Evolutionary conservation across 202 grass and related monocot genomes (phyloP).

Genomic region (Schoenoplectus tabernaemontani): DNA sequence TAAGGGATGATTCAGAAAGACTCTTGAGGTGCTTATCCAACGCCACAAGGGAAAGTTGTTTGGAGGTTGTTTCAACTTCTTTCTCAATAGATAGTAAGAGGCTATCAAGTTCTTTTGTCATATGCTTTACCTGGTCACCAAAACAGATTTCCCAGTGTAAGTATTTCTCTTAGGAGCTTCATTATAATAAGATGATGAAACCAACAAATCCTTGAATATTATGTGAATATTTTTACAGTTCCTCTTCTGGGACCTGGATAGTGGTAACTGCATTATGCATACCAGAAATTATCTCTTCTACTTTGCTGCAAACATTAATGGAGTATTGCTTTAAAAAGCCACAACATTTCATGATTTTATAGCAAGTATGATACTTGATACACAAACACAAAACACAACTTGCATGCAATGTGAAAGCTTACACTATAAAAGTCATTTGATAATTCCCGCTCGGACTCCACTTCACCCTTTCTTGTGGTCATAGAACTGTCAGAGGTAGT

Average conservation of each 20-base stretch:
- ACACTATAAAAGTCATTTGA: constrained; percentile 79
- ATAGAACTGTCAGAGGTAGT: constrained; percentile 26
- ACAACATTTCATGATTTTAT: constrained; percentile 4
- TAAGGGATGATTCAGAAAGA: constrained; percentile 44
- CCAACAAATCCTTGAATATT: neutral
- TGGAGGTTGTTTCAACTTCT: constrained; percentile 68
- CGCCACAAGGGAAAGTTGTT: constrained; percentile 48
- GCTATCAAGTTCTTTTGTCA: constrained; percentile 68
- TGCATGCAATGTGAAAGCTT: constrained; percentile 24
- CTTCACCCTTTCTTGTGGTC: neutral
- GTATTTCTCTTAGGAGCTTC: constrained; percentile 1
- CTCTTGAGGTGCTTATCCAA: constrained; percentile 59
- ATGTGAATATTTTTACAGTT: neutral
- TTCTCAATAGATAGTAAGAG: constrained; percentile 65
- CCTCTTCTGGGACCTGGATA: neutral
- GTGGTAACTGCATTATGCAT: neutral
- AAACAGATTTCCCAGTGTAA: constrained; percentile 9
- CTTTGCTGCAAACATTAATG: neutral
- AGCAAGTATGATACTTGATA: constrained; percentile 13
- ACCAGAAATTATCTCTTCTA: neutral
- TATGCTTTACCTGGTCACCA: constrained; percentile 62
- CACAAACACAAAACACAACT: constrained; percentile 18
- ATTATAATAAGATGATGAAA: constrained; percentile 6
- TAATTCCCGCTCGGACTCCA: constrained; percentile 52
- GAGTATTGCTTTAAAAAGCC: neutral